phyloP scores from a whole-genome alignment of 345 rosid species.

The Linum lewisii region DNA sequence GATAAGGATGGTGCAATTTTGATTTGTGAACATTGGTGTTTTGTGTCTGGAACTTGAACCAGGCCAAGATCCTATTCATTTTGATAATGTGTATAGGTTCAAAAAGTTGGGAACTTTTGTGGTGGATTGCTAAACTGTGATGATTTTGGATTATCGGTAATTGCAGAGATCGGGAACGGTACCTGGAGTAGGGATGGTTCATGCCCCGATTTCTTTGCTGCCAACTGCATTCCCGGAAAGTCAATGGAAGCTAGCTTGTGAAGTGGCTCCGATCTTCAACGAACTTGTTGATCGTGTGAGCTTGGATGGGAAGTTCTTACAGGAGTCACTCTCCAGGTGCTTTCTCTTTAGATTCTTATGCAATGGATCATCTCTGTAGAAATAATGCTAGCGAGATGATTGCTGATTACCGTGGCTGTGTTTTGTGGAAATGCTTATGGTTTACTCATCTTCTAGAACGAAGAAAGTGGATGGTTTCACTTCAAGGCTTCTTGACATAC shows the following conservation, averaged over 20 bases:
- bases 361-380: neutral
- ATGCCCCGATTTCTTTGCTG: slow-evolving; percentile 78
- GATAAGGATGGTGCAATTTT: too few species aligned
- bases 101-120: neutral
- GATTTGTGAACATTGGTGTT: too few species aligned
- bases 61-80: neutral
- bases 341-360: neutral
- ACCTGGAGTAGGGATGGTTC: slow-evolving; percentile 92
- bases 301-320: slow-evolving; percentile 80
- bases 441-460: slow-evolving; percentile 44
- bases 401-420: neutral
- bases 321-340: slow-evolving; percentile 74
- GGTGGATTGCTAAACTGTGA: too few species aligned
- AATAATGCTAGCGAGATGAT: neutral
- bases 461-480: slow-evolving; percentile 83
- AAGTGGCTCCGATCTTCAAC: slow-evolving; percentile 82
- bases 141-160: neutral
- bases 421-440: neutral
- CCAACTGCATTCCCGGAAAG: slow-evolving; percentile 64
- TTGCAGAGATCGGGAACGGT: slow-evolving; percentile 70
- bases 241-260: slow-evolving; percentile 77
- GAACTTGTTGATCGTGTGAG: slow-evolving; percentile 92
- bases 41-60: too few species aligned
- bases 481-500: slow-evolving; percentile 85
- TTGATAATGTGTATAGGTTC: neutral